Evolutionary conservation across 768 basidiomycete genomes (phyloP).

Genomic region (Brasilioporus rufonigricans): DNA sequence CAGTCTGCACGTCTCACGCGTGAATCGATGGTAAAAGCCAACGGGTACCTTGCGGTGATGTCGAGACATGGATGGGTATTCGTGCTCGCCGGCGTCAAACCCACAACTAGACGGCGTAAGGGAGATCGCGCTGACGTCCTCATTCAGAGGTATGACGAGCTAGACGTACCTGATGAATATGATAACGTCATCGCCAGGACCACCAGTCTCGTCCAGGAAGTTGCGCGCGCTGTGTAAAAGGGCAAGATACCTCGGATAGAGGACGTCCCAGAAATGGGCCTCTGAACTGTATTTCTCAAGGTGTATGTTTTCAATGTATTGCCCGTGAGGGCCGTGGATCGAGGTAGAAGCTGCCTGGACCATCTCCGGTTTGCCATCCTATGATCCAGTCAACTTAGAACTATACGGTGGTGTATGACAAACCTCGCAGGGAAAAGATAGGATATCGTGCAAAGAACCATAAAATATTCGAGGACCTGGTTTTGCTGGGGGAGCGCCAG

Average conservation of each 20-base stretch:
- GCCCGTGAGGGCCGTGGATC: constrained; percentile 17
- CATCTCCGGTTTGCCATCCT: constrained; percentile 79
- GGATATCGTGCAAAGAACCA: constrained; percentile 90
- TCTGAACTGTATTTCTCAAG: constrained; percentile 16
- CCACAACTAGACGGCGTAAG: constrained; percentile 59
- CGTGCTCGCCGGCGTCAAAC: constrained; percentile 94
- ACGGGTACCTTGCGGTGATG: constrained; percentile 88
- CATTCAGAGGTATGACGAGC: background rate
- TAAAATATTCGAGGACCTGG: constrained; percentile 72
- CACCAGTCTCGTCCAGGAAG: constrained; percentile 69
- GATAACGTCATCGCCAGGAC: constrained; percentile 64
- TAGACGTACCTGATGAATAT: constrained; percentile 79
- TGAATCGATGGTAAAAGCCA: constrained; percentile 83
- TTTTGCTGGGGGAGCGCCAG: constrained; percentile 28
- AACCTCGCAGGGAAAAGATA: constrained; percentile 92
- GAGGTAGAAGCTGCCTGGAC: constrained; percentile 78
- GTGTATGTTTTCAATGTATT: constrained; percentile 30
- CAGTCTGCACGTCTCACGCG: constrained; percentile 64
- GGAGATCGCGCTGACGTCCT: background rate
- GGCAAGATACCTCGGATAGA: constrained; percentile 63
- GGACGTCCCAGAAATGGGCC: constrained; percentile 24
- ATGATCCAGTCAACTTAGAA: constrained; percentile 4
- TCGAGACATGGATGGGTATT: constrained; percentile 86
- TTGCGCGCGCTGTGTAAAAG: constrained; percentile 66
- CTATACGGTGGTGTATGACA: background rate